These are phyloP conservation scores for Russula olivacea DNA, from an alignment of 768 basidiomycete species.

Conservation along the genomic window DNA sequence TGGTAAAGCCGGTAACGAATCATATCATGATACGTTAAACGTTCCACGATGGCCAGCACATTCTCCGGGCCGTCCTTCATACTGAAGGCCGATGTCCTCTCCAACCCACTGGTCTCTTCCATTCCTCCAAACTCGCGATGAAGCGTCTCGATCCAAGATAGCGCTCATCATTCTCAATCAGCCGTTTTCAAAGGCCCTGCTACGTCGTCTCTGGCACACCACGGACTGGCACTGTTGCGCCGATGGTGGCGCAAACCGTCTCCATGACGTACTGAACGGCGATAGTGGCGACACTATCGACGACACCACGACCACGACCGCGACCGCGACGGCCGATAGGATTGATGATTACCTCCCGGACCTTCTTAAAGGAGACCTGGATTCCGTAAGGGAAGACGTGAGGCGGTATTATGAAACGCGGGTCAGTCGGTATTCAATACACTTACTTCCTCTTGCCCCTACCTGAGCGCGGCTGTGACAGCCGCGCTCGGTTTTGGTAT, in stretches of 20 bases:
- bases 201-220: constrained; percentile 48
- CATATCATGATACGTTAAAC: neutral
- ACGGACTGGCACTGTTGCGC: constrained; percentile 41
- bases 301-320: neutral
- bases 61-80: neutral
- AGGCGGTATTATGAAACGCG: constrained; percentile 54
- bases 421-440: constrained; percentile 35
- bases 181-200: constrained; percentile 61
- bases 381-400: constrained; percentile 78
- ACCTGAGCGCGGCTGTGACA: neutral
- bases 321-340: neutral
- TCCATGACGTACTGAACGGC: constrained; percentile 49
- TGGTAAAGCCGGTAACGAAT: neutral
- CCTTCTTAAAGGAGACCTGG: constrained; percentile 90
- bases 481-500: too few relatives aligned
- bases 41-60: neutral
- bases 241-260: constrained; percentile 54
- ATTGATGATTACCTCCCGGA: constrained; percentile 64
- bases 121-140: constrained; percentile 12
- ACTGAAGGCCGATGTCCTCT: neutral
- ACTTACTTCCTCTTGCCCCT: neutral
- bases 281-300: neutral
- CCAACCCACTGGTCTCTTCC: constrained; percentile 14
- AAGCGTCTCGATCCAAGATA: constrained; percentile 10
- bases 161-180: constrained; percentile 90